Base-by-base conservation (phyloP, 441 rosid genomes). In the Adansonia gregorii region DNA sequence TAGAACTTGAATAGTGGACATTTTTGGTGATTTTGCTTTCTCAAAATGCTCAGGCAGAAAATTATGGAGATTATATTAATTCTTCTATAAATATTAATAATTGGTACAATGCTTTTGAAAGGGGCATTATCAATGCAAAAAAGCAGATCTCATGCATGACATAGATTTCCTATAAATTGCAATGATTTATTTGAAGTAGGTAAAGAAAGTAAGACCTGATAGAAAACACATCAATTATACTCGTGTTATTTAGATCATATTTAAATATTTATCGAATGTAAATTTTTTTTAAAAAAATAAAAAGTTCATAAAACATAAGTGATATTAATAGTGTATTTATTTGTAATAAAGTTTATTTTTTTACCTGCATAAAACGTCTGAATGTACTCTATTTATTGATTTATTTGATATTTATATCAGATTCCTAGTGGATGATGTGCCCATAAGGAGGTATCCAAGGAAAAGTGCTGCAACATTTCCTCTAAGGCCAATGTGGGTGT, bases 341-440 rank as follows among this genome's bases (percentile, higher is more conserved):
- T 51, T 48, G 52, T 14, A 48, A 48, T 48, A 48, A 48, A 48
- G 14, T 45, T 0, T 45, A 6, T 8, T 17, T 20, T 9, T 20
- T 0, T 1, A 2, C 41, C 2, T 41, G 22, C 1, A 24, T 39
- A n/a, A 41, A 10, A 35, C 9, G 6, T 9, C 8, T 66, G 9
- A 17, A 67, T 67, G 3, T 67, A 14, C 39, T 3, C 22, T 55
- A 11, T 56, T 39, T 14, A 20, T 14, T 68, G 43, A 65, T 72
- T 67, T 10, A 17, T 24, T 31, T 35, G 20, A n/a, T 67, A 71
- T 8, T 61, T 2, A 8, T 75, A 75, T 59, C 83, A 95, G 99
- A 87, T 95, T 95, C 80, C 82, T 93, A 3, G 99, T 95, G 6
- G 99, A 95, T 78, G 99, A 95, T 85, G 86, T 95, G 78, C 99